Base-by-base conservation (phyloP, 2,329 filamentous ascomycete species). In the Chaetomiaceae sp. region DNA sequence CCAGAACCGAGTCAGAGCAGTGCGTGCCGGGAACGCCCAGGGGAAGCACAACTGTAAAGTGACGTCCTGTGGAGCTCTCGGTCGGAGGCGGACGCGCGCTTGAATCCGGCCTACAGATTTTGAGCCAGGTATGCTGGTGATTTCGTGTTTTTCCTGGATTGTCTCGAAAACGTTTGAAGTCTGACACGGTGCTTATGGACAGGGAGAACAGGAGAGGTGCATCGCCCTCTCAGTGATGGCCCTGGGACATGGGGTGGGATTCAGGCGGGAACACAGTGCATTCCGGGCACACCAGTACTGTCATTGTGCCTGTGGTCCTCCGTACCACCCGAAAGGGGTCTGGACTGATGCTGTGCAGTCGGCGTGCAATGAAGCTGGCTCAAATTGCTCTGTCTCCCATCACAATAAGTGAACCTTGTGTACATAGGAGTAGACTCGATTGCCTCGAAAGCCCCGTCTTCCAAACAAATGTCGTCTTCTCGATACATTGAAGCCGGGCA, bases 131-230 rank as follows among this genome's bases (percentile, higher is more conserved):
- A 26, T 42, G 40, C 26, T 34, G 38, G 27, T 32, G 48, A 38
- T 44, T 41, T 38, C 17, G 30, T 26, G 37, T 20, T 43, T 24
- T 39, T 26, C 34, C 30, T 40, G 20, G 43, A 20, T 44, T 53
- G 58, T 61, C 56, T 62, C 56, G 53, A 57, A 56, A 54, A 54
- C 50, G 58, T 61, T 58, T 60, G 55, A 56, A 55, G 48, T 52
- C 49, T 52, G 50, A 51, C 47, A 53, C 34, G 34, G 9, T 24
- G 22, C 22, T 9, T 24, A n/a, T n/a, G n/a, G n/a, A 51, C 17
- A 43, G 47, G 49, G 51, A 39, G 38, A 46, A n/a, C n/a, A n/a
- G n/a, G 38, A 48, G 44, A 32, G 14, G 12, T 32, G 29, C 5
- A n/a, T n/a, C 15, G 27, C 4, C 7, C 29, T n/a, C 11, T n/a